Evolutionary conservation across 495 filamentous ascomycete genomes (phyloP), one percentile per base, ranked within the genome.

Genomic region (Annulohypoxylon nitens): DNA sequence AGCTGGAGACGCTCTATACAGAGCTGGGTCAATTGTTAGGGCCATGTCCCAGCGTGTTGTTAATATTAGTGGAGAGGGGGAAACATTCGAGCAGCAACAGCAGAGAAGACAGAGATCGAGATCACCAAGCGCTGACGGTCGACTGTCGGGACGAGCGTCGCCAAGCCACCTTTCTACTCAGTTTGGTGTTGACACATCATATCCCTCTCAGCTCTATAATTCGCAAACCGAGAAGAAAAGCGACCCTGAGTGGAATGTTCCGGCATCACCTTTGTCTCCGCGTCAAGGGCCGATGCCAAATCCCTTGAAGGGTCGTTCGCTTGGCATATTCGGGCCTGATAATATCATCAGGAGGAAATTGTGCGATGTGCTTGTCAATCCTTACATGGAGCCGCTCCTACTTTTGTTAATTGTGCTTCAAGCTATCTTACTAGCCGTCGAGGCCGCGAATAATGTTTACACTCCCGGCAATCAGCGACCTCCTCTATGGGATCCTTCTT

Each of bases 1-100:
- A 10, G 86, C 85, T 57, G 88, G 43, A 8, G 43, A 91, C 47
- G 90, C 93, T 39, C 79, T 97, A 61, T 86, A 87, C 20, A 85
- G 93, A 73, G 93, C 96, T 62, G 92, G 94, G 36, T 97, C 95
- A 3, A 96, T 98, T 76, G 91, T 99, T 81, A 92, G 94, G 73
- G 94, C 94, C 73, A 97, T 98, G 90, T 98, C 97, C 18, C 94
- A 97, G 81, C 94, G 96, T 80, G 94, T 99, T 64, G 96, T 98
- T 76, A 98, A 97, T 78, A 85, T 99, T 66, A 97, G 95, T 83
- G 97, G 96, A 76, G 89, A 90, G 54, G 83, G 80, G 2, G 94
- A 98, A 70, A 83, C 93, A 39, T 86, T 96, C 18, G 93, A 95
- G 70, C 90, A 93, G 69, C 88, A 87, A n/a, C 72, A 74, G 50